These are phyloP conservation scores for Lactarius hengduanensis DNA, from an alignment of 768 basidiomycete genomes.

Conservation along the genomic window DNA sequence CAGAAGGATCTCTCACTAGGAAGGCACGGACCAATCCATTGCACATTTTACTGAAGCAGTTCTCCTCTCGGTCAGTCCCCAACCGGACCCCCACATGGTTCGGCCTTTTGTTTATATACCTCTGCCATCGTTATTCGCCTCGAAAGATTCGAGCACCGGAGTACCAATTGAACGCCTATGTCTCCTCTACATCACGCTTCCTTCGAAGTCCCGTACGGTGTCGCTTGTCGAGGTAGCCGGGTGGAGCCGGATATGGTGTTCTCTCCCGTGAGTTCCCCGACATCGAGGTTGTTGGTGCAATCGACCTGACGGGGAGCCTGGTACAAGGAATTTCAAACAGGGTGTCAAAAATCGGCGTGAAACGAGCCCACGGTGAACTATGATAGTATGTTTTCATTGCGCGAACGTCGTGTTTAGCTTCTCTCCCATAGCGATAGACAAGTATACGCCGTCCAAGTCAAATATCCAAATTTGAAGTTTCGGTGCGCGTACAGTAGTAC, in stretches of 20 bases:
- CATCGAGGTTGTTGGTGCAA: not conserved
- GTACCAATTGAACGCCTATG: not conserved
- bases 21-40: not conserved
- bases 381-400: not conserved
- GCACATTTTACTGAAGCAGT: not conserved
- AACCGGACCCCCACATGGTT: not conserved
- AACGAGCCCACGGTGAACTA: not conserved
- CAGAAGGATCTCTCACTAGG: not conserved
- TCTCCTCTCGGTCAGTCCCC: not conserved
- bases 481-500: not conserved
- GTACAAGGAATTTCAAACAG: not conserved
- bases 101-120: not conserved
- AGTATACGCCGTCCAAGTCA: not conserved
- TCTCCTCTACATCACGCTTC: not conserved
- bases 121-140: not conserved
- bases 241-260: not conserved
- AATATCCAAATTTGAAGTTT: not conserved
- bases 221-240: not conserved
- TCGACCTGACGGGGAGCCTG: not conserved
- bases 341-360: not conserved
- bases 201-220: not conserved
- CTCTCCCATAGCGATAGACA: not conserved
- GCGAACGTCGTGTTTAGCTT: too few relatives aligned
- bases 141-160: not conserved
- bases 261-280: not conserved